Evolutionary conservation across 2,329 filamentous ascomycete genomes (phyloP).

Genomic region (Neofusicoccum cordaticola): DNA sequence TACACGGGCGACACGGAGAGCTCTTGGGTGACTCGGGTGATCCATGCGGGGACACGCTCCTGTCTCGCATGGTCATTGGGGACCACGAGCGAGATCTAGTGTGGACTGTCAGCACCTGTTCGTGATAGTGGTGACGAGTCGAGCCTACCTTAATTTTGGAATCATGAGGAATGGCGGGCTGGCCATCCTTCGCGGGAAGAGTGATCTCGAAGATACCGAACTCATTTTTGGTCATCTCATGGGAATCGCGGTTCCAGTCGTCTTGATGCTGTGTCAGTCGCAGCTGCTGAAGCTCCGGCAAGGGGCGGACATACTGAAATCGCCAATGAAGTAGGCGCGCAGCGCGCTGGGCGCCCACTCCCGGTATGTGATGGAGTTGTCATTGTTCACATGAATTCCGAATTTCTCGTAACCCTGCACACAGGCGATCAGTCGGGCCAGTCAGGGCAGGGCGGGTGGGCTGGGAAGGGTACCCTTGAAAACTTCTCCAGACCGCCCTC

Average conservation of each 20-base stretch:
- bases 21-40: constrained; percentile 95
- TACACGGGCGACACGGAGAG: constrained; percentile 85
- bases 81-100: constrained; percentile 76
- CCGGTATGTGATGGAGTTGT: constrained; percentile 84
- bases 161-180: constrained; percentile 81
- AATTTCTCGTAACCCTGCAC: constrained; percentile 77
- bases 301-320: constrained; percentile 69
- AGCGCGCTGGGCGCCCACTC: constrained; percentile 95
- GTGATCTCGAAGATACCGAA: constrained; percentile 86
- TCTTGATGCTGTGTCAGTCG: constrained; percentile 46
- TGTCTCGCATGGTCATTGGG: constrained; percentile 72
- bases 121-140: constrained; percentile 13
- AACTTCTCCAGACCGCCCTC: constrained; percentile 94
- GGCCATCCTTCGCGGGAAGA: constrained; percentile 69
- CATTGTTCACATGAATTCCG: constrained; percentile 75
- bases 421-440: neutral
- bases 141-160: constrained; percentile 83
- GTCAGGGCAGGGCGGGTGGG: neutral
- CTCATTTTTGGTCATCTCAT: constrained; percentile 80
- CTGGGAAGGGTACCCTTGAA: constrained; percentile 59
- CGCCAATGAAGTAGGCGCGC: constrained; percentile 82
- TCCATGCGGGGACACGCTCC: constrained; percentile 92
- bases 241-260: constrained; percentile 77
- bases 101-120: neutral
- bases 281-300: neutral